Base-by-base conservation (phyloP, 73 alveolate genomes). In the Tetrahymena malaccensis region DNA sequence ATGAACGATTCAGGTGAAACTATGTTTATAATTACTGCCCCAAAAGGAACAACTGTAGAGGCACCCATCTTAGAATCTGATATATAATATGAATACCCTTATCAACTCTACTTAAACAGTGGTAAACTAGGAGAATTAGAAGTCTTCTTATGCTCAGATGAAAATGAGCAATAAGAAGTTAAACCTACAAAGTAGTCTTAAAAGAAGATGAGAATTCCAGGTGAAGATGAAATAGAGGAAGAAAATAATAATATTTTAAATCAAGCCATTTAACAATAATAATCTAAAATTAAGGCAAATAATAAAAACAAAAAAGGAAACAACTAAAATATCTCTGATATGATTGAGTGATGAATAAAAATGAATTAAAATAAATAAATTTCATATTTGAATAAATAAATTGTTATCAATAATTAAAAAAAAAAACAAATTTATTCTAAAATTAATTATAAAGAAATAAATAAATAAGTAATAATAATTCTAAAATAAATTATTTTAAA, bases 1-100 rank as follows among this genome's bases (percentile, higher is more conserved):
- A 94, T 97, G 58, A 93, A 33, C 21, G 50, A 58, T 12, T 50
- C 55, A n/a, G 96, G 96, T 43, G 97, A 96, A 85, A 96, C 97
- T 35, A 57, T 96, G 35, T 93, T 96, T 70, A 96, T 96, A 22
- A 96, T 96, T 38, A 95, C 96, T 31, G 98, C 98, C 31, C 98
- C 98, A 27, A 93, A 96, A 95, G 98, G 98, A 44, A 96, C 98
- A 38, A 38, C 93, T 4, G 96, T 96, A 9, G 98, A 96, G 70
- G 96, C 95, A 35, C 97, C 97, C 0, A 35, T 70, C 31, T 34
- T 70, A 27, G 89, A 70, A n/a, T 70, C 89, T 40, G 96, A 96
- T 25, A 95, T 85, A 19, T 55, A 85, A 43, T 94, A 94, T 34
- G 97, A 95, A 89, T 95, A 85, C 40, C 97, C 97, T 1, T 89